These are phyloP conservation scores for Sclerotiophoma versabilis DNA, from an alignment of 2,329 filamentous ascomycete genomes.

Conservation along the genomic window DNA sequence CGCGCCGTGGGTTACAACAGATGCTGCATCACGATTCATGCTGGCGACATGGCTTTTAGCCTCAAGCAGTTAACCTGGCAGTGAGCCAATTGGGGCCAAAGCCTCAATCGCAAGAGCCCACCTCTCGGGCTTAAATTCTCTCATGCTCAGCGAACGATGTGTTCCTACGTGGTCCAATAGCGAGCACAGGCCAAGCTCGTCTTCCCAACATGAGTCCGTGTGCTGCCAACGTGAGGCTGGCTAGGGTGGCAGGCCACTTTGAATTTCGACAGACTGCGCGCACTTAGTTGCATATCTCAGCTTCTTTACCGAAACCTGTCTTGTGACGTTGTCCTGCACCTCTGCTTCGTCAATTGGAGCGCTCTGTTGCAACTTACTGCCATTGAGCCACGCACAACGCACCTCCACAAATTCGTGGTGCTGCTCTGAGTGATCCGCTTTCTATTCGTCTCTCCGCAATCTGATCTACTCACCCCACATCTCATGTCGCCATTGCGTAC, in stretches of 20 bases:
- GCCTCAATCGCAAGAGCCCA: conserved; percentile 32
- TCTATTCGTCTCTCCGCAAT: conserved; percentile 47
- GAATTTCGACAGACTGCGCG: conserved; percentile 34
- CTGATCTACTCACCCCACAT: conserved; percentile 44
- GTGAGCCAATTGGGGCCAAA: conserved; percentile 37
- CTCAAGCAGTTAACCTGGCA: conserved; percentile 36
- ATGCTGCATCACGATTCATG: conserved; percentile 35
- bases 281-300: conserved; percentile 27
- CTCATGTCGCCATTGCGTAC: conserved; percentile 44
- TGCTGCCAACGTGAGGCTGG: conserved; percentile 42
- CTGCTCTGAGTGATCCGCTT: conserved; percentile 33
- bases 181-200: conserved; percentile 34
- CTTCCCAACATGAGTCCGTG: conserved; percentile 33
- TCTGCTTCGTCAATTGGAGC: conserved; percentile 37
- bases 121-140: conserved; percentile 38
- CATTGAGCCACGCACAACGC: conserved; percentile 41
- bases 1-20: conserved; percentile 29
- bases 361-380: conserved; percentile 31
- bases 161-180: conserved; percentile 49
- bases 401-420: conserved; percentile 35
- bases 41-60: conserved; percentile 27
- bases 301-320: conserved; percentile 31
- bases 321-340: conserved; percentile 44
- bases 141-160: conserved; percentile 36
- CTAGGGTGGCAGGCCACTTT: conserved; percentile 42